Evolutionary conservation across 306 rosid genomes (phyloP).

Genomic region (Purshia tridentata): DNA sequence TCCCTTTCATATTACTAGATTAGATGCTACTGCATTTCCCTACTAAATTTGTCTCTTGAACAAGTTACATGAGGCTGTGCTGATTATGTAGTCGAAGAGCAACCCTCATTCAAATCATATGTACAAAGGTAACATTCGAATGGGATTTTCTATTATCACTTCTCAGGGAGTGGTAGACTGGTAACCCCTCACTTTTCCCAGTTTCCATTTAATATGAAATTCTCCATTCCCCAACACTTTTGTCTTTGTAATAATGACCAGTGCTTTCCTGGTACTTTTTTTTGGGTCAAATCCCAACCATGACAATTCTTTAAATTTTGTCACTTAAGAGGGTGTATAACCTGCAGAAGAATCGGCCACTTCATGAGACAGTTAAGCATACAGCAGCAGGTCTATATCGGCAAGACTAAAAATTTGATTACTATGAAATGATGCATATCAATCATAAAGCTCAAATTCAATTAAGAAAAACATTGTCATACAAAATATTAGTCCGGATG

Average conservation of each 20-base stretch:
- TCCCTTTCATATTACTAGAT: neutral
- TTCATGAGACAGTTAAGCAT: neutral
- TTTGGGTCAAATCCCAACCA: neutral
- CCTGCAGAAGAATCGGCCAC: constrained; percentile 5
- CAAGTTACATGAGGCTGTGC: neutral
- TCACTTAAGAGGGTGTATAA: neutral
- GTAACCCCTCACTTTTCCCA: neutral
- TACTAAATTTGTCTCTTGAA: neutral
- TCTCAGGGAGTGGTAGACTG: neutral
- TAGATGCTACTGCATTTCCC: neutral
- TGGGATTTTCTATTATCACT: neutral
- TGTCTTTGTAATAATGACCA: neutral
- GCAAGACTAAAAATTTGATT: neutral
- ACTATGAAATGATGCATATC: neutral
- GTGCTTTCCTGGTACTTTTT: neutral
- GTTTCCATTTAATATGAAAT: neutral
- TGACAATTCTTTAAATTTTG: neutral
- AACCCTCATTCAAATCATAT: neutral
- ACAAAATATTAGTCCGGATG: neutral
- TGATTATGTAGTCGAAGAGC: neutral
- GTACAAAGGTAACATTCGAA: neutral
- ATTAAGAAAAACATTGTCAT: neutral
- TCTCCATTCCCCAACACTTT: neutral
- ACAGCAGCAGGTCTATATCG: neutral
- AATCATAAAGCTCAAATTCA: neutral